These are phyloP conservation scores for Rosa multiflora DNA, from an alignment of 306 rosid species.

Conservation along the genomic window DNA sequence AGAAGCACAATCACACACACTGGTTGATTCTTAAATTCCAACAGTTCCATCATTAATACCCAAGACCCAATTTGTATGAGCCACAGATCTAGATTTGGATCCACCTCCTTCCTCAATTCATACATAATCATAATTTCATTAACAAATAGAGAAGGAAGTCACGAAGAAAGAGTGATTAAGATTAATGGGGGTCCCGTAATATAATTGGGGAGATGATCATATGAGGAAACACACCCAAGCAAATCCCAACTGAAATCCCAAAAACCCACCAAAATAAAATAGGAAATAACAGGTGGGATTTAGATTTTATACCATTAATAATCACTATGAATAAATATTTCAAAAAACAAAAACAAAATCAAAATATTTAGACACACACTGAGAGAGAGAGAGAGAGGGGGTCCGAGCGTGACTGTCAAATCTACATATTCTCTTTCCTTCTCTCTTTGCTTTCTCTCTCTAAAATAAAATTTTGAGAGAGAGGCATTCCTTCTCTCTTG, in stretches of 20 bases:
- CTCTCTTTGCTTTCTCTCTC: constrained; percentile 32
- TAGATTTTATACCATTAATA: constrained; percentile 13
- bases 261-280: neutral
- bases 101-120: neutral
- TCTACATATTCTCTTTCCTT: constrained; percentile 73
- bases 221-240: constrained; percentile 29
- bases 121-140: neutral
- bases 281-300: constrained; percentile 13
- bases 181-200: constrained; percentile 14
- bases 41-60: neutral
- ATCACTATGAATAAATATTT: neutral
- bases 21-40: neutral
- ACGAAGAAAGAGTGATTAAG: neutral
- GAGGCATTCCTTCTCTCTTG: constrained; percentile 9
- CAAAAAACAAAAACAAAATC: neutral
- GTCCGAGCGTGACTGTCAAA: constrained; percentile 92
- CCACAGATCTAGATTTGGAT: constrained; percentile 10
- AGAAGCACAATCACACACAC: neutral
- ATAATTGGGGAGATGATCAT: constrained; percentile 13
- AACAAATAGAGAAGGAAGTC: neutral
- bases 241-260: constrained; percentile 35
- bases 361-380: constrained; percentile 25
- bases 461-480: constrained; percentile 31
- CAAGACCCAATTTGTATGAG: constrained; percentile 6
- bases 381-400: constrained; percentile 23